Evolutionary conservation across 2,329 filamentous ascomycete genomes (phyloP).

Genomic region (Alternaria sp.): DNA sequence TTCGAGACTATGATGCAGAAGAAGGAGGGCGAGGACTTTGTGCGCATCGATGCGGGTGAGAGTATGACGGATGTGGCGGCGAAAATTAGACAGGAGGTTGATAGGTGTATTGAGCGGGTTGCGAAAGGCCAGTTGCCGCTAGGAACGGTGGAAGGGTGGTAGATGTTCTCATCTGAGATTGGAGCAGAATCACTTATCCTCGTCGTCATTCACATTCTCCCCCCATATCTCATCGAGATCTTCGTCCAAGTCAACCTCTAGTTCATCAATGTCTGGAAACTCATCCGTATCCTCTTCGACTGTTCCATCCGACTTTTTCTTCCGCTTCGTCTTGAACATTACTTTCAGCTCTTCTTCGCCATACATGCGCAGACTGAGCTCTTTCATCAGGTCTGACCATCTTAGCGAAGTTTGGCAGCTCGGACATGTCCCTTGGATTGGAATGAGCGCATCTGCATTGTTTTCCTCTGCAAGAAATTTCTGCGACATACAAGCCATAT

Average conservation of each 20-base stretch:
- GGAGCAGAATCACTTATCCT: slow-evolving; percentile 10
- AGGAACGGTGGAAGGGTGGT: slow-evolving; percentile 41
- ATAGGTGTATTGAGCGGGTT: slow-evolving; percentile 33
- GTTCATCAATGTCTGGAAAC: slow-evolving; percentile 22
- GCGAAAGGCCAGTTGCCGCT: slow-evolving; percentile 26
- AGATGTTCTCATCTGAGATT: neutral
- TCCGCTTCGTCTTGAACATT: slow-evolving; percentile 65
- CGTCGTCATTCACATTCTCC: slow-evolving; percentile 41
- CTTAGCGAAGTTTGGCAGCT: slow-evolving; percentile 65
- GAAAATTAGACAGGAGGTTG: slow-evolving; percentile 34
- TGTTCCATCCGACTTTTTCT: slow-evolving; percentile 37
- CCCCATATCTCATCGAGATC: slow-evolving; percentile 46
- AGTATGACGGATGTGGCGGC: slow-evolving; percentile 58
- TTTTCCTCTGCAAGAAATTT: slow-evolving; percentile 56
- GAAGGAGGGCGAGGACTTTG: slow-evolving; percentile 59
- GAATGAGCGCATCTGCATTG: slow-evolving; percentile 60
- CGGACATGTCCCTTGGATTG: slow-evolving; percentile 73
- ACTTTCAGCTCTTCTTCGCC: slow-evolving; percentile 73
- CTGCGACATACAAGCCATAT: slow-evolving; percentile 63
- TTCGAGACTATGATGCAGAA: slow-evolving; percentile 64
- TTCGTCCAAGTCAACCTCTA: slow-evolving; percentile 40
- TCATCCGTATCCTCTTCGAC: slow-evolving; percentile 19
- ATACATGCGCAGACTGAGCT: slow-evolving; percentile 75
- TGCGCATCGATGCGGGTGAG: slow-evolving; percentile 61
- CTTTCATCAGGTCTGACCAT: slow-evolving; percentile 83